Conservation (phyloP, 148 eudicot genomes). For the Simmondsia chinensis region DNA sequence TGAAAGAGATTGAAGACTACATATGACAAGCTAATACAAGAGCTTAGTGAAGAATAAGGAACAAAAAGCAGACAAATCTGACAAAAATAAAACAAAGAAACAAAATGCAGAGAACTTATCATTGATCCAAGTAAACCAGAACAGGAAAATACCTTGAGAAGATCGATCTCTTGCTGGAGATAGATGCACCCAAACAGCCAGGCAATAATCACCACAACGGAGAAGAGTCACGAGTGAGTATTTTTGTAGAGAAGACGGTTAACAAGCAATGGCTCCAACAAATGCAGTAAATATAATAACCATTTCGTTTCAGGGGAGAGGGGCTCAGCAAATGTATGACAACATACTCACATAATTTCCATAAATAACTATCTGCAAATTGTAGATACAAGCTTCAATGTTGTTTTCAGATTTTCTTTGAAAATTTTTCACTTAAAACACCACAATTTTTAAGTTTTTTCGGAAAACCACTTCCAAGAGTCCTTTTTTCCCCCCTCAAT, state of each 20-base stretch:
- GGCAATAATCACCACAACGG: conserved; percentile 10
- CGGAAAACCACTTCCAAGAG: too few species aligned
- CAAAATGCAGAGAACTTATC: neutral
- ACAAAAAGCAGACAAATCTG: neutral
- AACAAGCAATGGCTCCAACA: too few species aligned
- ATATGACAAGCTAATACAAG: neutral
- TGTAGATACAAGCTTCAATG: too few species aligned
- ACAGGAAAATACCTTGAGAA: conserved; percentile 66
- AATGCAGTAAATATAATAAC: too few species aligned
- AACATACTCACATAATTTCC: too few species aligned
- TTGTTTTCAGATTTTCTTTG: too few species aligned
- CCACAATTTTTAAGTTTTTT: too few species aligned
- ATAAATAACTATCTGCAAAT: too few species aligned
- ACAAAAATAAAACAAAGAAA: neutral
- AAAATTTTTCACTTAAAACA: too few species aligned
- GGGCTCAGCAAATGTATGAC: too few species aligned
- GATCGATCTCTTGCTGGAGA: conserved; percentile 96
- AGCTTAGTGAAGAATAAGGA: neutral
- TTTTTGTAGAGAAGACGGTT: neutral
- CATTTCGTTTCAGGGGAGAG: too few species aligned
- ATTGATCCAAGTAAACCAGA: neutral
- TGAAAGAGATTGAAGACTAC: neutral
- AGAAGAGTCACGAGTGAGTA: conserved; percentile 19
- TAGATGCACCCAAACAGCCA: conserved; percentile 16
- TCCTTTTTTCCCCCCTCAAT: too few species aligned